A percentile compares a stretch with the other conserved stretches of the same genome.
phyloP scores from a whole-genome alignment of 352 stramenopile species.

The Blastocystis hominis region DNA sequence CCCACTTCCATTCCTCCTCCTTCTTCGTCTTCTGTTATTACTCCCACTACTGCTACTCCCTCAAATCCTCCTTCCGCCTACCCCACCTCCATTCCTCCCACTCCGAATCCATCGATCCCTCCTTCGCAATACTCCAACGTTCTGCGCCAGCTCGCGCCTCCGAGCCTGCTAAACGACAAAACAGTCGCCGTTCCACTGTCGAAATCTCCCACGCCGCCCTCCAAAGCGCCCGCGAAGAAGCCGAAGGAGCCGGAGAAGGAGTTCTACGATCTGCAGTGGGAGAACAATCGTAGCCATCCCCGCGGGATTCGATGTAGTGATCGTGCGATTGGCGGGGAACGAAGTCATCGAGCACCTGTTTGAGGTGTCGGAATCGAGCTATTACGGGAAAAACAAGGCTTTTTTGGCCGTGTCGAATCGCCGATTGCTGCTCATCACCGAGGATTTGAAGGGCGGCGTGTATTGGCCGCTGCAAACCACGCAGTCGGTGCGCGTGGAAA shows the following conservation, averaged over 20 bases:
- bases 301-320: background rate
- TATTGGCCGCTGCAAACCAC: conserved; percentile 38
- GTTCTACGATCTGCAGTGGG: conserved; percentile 45
- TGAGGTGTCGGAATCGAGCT: background rate
- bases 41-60: background rate
- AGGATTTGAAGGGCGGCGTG: background rate
- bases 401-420: background rate
- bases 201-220: background rate
- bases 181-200: background rate
- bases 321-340: background rate
- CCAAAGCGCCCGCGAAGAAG: background rate
- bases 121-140: background rate
- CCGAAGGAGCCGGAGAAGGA: background rate
- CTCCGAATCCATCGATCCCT: background rate
- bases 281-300: background rate
- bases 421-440: conserved; percentile 2
- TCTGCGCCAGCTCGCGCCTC: background rate
- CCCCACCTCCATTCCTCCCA: background rate
- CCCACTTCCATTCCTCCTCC: background rate
- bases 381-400: background rate
- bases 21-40: background rate
- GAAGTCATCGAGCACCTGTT: background rate
- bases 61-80: background rate
- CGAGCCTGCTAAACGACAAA: background rate
- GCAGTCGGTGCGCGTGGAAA: background rate